Conservation (phyloP, 805 yeast genomes). For the Nematodospora valgi region DNA sequence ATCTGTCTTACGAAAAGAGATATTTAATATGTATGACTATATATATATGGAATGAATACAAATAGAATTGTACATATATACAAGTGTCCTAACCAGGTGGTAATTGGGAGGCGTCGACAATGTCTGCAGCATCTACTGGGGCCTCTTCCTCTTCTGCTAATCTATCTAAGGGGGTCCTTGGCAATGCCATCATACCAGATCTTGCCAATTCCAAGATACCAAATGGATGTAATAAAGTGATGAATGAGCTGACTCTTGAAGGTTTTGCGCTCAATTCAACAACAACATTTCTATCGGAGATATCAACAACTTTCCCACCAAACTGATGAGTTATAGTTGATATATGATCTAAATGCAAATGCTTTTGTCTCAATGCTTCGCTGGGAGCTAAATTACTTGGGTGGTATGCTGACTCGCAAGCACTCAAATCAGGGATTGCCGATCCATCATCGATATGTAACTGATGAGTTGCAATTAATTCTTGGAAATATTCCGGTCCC, state of each 20-base stretch:
- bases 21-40: too few relatives aligned
- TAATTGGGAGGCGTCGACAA: slow-evolving; percentile 82
- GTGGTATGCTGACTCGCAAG: slow-evolving; percentile 57
- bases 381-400: slow-evolving; percentile 88
- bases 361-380: slow-evolving; percentile 92
- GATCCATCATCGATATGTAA: slow-evolving; percentile 38
- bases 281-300: slow-evolving; percentile 88
- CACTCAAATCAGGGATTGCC: slow-evolving; percentile 42
- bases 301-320: slow-evolving; percentile 91
- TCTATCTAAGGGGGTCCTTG: slow-evolving; percentile 84
- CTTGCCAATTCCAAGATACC: slow-evolving; percentile 96
- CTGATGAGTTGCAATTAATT: slow-evolving; percentile 82
- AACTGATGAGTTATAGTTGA: slow-evolving; percentile 77
- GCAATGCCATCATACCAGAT: slow-evolving; percentile 98
- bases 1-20: too few relatives aligned
- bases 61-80: slow-evolving; percentile 3
- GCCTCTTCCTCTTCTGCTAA: slow-evolving; percentile 46
- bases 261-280: slow-evolving; percentile 96
- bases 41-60: too few relatives aligned
- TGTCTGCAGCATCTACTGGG: slow-evolving; percentile 54
- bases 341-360: slow-evolving; percentile 81
- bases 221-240: slow-evolving; percentile 88
- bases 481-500: slow-evolving; percentile 98
- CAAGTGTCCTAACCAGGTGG: slow-evolving; percentile 78
- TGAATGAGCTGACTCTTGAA: slow-evolving; percentile 78